These are phyloP conservation scores for Penicillium bialowiezense DNA, from an alignment of 495 filamentous ascomycete species.

Conservation along the genomic window DNA sequence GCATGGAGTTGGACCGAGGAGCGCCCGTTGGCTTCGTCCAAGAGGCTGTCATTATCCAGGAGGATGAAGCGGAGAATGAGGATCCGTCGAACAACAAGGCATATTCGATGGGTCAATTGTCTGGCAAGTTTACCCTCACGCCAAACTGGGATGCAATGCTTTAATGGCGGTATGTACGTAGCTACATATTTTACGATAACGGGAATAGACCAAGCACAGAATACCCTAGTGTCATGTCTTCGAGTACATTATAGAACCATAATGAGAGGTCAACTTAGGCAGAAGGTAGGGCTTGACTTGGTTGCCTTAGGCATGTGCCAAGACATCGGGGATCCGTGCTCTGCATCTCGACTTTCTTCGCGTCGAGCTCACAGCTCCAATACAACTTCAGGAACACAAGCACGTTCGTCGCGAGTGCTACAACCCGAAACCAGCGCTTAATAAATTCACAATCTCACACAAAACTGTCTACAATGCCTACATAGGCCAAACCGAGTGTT, in stretches of 20 bases:
- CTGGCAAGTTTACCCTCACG: conserved; percentile 48
- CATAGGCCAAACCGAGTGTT: neutral
- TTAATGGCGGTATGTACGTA: conserved; percentile 14
- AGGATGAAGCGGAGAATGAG: conserved; percentile 11
- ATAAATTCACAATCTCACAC: neutral
- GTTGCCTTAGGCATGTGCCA: too few species aligned
- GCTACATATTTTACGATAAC: conserved; percentile 1
- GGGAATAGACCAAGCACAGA: neutral
- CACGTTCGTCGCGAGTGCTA: neutral
- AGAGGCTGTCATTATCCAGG: conserved; percentile 40
- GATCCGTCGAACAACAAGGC: conserved; percentile 34
- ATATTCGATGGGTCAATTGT: conserved; percentile 51
- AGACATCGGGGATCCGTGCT: too few species aligned
- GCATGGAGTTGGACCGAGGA: conserved; percentile 43
- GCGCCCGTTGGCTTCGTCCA: conserved; percentile 44
- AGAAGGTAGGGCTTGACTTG: too few species aligned
- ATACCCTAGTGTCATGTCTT: too few species aligned
- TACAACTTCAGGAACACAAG: neutral
- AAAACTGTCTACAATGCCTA: neutral
- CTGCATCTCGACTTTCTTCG: neutral
- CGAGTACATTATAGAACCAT: too few species aligned
- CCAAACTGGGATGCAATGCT: conserved; percentile 50
- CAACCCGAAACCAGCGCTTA: neutral
- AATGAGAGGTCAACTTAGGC: neutral
- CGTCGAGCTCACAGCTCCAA: neutral